phyloP scores from a whole-genome alignment of 2,329 filamentous ascomycete species.

The Colletotrichum sansevieriae region DNA sequence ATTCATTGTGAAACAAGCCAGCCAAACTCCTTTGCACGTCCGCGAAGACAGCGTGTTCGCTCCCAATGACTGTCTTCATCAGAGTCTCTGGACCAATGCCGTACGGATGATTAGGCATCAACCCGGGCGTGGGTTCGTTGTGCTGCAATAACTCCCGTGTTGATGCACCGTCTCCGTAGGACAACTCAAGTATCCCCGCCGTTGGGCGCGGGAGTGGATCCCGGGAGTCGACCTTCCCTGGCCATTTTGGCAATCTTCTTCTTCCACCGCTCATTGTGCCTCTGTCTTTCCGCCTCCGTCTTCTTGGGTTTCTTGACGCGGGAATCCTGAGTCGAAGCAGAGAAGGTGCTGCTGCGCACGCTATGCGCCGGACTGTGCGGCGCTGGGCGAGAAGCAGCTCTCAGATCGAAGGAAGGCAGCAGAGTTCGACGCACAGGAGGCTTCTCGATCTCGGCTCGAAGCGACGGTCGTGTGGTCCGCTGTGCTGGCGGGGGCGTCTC shows the following conservation, averaged over 20 bases:
- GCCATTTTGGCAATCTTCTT: conserved; percentile 25
- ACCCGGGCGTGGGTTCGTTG: background rate
- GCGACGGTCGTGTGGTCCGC: background rate
- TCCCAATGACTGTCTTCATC: no score
- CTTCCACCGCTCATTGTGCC: conserved; percentile 5
- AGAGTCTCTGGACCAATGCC: background rate
- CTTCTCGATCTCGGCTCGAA: conserved; percentile 3
- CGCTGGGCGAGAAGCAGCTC: conserved; percentile 12
- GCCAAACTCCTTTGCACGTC: no score
- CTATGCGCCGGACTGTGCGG: conserved; percentile 2
- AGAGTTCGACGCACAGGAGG: conserved; percentile 18
- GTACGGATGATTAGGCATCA: background rate
- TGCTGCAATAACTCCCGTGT: no score
- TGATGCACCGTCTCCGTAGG: background rate
- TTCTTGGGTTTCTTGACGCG: conserved; percentile 38
- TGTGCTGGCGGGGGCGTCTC: conserved; percentile 16
- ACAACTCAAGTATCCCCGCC: conserved; percentile 8
- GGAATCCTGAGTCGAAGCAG: conserved; percentile 21
- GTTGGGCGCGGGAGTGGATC: conserved; percentile 19
- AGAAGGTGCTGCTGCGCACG: background rate
- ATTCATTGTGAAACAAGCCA: no score
- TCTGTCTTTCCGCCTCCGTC: conserved; percentile 21
- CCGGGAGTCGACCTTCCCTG: conserved; percentile 31
- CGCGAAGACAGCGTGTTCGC: no score
- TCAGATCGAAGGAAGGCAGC: conserved; percentile 11